Evolutionary conservation across 2,329 filamentous ascomycete species (phyloP), one percentile per base, ranked within the genome.

Genomic region (Colletotrichum tamarilloi): DNA sequence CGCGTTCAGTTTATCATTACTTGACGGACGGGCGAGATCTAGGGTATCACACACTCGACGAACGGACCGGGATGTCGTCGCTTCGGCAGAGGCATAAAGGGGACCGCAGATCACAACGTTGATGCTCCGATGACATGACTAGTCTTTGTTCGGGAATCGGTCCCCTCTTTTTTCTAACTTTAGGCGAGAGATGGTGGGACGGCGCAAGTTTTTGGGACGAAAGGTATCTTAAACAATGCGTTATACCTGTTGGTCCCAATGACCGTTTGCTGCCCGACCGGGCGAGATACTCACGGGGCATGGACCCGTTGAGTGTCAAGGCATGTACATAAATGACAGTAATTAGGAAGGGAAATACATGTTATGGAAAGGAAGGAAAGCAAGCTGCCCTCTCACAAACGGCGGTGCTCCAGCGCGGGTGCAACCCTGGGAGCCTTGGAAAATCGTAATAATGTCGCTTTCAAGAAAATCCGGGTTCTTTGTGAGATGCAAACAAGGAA

Each of bases 91-190:
- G 49, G 71, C 71, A 73, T 73, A 62, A 71, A 73, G 60, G 71
- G 71, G 60, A 62, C 60, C 30, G 56, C 60, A 35, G 67, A 73
- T 71, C 67, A 66, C 67, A 71, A 65, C 60, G 67, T 49, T 66
- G 67, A 69, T 62, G 62, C 26, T 26, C 49, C 56, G 60, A 66
- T 73, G 67, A 30, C 71, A 73, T 71, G 71, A 73, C 71, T 71
- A 73, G 71, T 60, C 56, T 49, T 30, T 52, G 68, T 62, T 65
- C 60, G 56, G 58, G 46, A 62, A 52, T 66, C 49, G 49, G 67
- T 38, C 60, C 67, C 60, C 65, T 35, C 63, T 65, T 42, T 67
- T 71, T 65, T 42, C 71, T 71, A 73, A 73, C 60, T 65, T 70
- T 71, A 42, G 71, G 22, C n/a, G 26, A 66, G 38, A 59, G 42